phyloP scores from a whole-genome alignment of 495 filamentous ascomycete genomes.

The Chaetomium cochliodes region DNA sequence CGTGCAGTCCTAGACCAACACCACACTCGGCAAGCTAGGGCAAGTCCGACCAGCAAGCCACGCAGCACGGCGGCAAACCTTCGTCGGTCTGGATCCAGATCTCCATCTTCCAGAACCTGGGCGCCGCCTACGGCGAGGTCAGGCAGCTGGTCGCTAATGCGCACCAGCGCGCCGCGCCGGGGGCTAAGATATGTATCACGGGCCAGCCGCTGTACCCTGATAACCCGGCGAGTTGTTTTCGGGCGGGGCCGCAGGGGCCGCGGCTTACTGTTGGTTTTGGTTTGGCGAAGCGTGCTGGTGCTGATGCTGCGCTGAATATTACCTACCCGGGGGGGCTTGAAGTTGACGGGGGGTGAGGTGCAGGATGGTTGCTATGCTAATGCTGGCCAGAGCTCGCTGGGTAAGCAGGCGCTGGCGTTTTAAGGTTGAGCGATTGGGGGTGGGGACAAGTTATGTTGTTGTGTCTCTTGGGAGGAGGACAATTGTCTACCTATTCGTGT shows the following conservation, averaged over 20 bases:
- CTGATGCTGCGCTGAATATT: slow-evolving; percentile 25
- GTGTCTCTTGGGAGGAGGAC: too few relatives aligned
- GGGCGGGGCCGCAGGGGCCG: slow-evolving; percentile 29
- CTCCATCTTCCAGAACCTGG: slow-evolving; percentile 34
- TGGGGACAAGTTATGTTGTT: too few relatives aligned
- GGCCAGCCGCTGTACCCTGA: slow-evolving; percentile 35
- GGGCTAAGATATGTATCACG: slow-evolving; percentile 33
- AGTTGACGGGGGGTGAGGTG: background rate
- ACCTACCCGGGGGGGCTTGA: slow-evolving; percentile 32
- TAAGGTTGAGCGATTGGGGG: background rate
- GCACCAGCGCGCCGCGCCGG: slow-evolving; percentile 31
- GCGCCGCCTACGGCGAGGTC: slow-evolving; percentile 33
- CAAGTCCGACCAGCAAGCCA: slow-evolving; percentile 25
- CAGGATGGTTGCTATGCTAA: background rate
- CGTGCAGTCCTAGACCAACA: slow-evolving; percentile 33
- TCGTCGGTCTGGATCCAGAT: slow-evolving; percentile 22
- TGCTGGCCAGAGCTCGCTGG: background rate
- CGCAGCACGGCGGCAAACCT: background rate
- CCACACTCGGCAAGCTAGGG: slow-evolving; percentile 28
- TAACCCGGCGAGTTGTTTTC: slow-evolving; percentile 27
- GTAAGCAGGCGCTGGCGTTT: background rate
- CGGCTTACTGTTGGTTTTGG: slow-evolving; percentile 25
- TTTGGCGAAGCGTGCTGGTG: slow-evolving; percentile 32
- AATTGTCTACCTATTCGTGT: too few relatives aligned
- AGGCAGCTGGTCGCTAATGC: slow-evolving; percentile 34